Evolutionary conservation across 805 yeast species (phyloP), one percentile per base, ranked within the genome.

Genomic region (Vanderwaltozyma yarrowii): DNA sequence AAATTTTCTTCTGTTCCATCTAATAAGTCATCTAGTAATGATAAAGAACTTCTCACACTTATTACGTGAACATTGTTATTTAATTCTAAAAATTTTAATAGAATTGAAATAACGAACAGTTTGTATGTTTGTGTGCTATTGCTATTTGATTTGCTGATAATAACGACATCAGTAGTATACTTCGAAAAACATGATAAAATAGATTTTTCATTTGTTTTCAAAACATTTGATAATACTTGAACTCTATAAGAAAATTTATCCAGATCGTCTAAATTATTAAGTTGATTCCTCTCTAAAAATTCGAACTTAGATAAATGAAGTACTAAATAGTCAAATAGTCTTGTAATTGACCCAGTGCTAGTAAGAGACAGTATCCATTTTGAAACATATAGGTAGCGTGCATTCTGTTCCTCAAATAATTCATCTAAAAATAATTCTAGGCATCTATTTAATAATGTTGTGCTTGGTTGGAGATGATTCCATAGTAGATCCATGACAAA

Each of bases 361-460:
- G 71, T 41, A 5, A 66, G 56, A 3, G 62, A 58, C 19, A 61
- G 48, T 3, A 80, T 54, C 74, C 83, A 78, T 36, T 70, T 66
- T 2, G 67, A 58, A 0, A 71, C 69, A 9, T 64, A 52, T 4
- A 70, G 49, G 27, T 64, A 63, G 27, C 66, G 60, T 5, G 73
- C 67, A 12, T 64, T 66, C 30, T 66, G 70, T 6, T 61, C 56
- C 32, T 62, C 65, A 33, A 58, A 57, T 16, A 81, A 55, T 32
- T 76, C 80, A 52, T 87, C 95, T 21, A 88, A 55, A 14, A 85
- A 61, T 1, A 84, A 54, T 41, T 77, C 74, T 5, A 86, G 55
- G 0, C 95, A 92, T 43, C 79, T 66, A 5, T 70, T 62, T 10
- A 86, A 60, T 37, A 65, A 17, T 7, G 26, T 28, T 9, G 42